These are phyloP conservation scores for Xylaria sp. DNA, from an alignment of 2,329 filamentous ascomycete genomes.

Conservation along the genomic window DNA sequence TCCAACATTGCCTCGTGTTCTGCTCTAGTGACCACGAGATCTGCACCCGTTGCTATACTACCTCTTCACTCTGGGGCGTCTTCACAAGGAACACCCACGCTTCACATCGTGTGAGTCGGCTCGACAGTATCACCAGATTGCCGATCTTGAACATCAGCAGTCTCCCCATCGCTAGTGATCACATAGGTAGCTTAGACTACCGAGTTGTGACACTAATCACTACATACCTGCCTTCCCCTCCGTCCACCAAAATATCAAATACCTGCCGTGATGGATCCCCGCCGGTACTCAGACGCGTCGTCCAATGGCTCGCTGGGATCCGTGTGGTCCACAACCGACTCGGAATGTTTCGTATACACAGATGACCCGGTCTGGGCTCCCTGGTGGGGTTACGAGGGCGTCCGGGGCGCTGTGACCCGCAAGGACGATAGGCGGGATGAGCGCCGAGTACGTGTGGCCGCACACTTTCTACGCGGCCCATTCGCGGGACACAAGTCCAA, in stretches of 20 bases:
- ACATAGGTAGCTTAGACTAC: background rate
- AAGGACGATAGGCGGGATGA: constrained; percentile 42
- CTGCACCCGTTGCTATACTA: constrained; percentile 7
- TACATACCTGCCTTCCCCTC: constrained; percentile 1
- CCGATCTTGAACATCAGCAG: constrained; percentile 19
- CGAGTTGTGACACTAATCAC: constrained; percentile 5
- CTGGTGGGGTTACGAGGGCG: constrained; percentile 41
- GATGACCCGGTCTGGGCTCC: constrained; percentile 40
- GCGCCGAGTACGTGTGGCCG: constrained; percentile 41
- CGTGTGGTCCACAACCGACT: constrained; percentile 45
- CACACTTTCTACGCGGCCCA: constrained; percentile 48
- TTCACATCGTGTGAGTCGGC: constrained; percentile 19
- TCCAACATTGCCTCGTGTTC: constrained; percentile 18
- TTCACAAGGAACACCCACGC: constrained; percentile 12
- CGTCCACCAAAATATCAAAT: constrained; percentile 4
- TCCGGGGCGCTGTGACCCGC: constrained; percentile 47
- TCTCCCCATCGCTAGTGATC: constrained; percentile 8
- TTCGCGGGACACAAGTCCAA: constrained; percentile 44
- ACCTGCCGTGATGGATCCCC: constrained; percentile 37
- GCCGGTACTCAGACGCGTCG: constrained; percentile 40
- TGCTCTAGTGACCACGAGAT: constrained; percentile 15
- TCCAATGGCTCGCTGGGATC: constrained; percentile 42
- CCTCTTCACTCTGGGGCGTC: constrained; percentile 11
- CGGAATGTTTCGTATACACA: constrained; percentile 45
- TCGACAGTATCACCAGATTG: constrained; percentile 25